phyloP scores from a whole-genome alignment of 768 basidiomycete genomes.

The Erythrobasidium yunnanense region DNA sequence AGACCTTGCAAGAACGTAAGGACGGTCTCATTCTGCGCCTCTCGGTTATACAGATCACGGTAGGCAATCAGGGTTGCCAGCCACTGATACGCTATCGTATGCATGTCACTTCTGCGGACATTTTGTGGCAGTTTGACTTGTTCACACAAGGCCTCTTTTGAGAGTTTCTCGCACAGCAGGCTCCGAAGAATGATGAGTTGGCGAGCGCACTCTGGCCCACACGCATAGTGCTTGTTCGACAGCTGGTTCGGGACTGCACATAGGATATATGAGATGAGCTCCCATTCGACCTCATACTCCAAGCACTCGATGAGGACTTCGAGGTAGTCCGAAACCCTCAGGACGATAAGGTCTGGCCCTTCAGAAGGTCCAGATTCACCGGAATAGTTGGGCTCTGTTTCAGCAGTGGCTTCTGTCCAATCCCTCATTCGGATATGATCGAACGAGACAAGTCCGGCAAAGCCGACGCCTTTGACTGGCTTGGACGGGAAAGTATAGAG shows the following conservation, averaged over 20 bases:
- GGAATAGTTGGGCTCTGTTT: conserved; percentile 39
- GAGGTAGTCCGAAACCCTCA: conserved; percentile 70
- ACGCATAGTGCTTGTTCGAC: conserved; percentile 90
- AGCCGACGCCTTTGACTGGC: conserved; percentile 8
- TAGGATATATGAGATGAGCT: conserved; percentile 78
- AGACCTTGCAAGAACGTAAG: conserved; percentile 45
- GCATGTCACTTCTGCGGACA: conserved; percentile 64
- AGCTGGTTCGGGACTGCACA: conserved; percentile 84
- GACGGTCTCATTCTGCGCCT: conserved; percentile 43
- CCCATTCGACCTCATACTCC: conserved; percentile 73
- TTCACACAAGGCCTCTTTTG: conserved; percentile 51
- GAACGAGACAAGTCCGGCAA: conserved; percentile 34
- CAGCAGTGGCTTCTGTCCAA: conserved; percentile 39
- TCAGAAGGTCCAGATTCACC: conserved; percentile 23
- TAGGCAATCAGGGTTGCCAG: conserved; percentile 82
- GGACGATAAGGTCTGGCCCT: conserved; percentile 24
- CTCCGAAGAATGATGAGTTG: conserved; percentile 56
- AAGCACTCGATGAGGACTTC: conserved; percentile 54
- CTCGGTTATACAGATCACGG: conserved; percentile 58
- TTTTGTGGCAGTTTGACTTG: conserved; percentile 44
- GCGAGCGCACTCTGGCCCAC: conserved; percentile 66
- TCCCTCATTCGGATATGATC: conserved; percentile 37
- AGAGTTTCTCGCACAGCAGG: conserved; percentile 58
- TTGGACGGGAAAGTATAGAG: neutral
- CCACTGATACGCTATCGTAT: conserved; percentile 75